Evolutionary conservation across 2,329 filamentous ascomycete species (phyloP).

Genomic region (Cercospora canescens): DNA sequence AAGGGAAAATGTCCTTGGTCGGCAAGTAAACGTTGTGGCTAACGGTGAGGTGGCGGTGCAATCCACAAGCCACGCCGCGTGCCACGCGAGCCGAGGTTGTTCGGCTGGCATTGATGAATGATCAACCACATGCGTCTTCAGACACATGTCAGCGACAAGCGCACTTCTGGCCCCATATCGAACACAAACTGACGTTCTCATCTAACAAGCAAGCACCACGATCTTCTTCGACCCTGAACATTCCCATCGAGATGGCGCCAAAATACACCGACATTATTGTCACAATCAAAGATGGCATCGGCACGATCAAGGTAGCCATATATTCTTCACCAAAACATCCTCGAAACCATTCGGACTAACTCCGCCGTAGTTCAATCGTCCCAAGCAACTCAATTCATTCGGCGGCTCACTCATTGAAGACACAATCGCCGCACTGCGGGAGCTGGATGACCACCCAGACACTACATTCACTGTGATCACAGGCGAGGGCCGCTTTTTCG

Average conservation of each 20-base stretch:
- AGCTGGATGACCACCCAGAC: constrained; percentile 30
- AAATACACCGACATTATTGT: constrained; percentile 31
- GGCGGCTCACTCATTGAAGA: constrained; percentile 28
- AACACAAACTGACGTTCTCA: background rate
- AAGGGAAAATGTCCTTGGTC: background rate
- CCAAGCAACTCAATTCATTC: constrained; percentile 31
- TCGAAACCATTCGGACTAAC: background rate
- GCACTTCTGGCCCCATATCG: background rate
- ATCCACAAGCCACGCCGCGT: background rate
- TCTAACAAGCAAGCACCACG: background rate
- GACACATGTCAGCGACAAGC: background rate
- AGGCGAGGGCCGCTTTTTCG: constrained; percentile 32
- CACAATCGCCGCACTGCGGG: constrained; percentile 29
- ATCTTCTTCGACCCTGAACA: background rate
- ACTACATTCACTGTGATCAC: constrained; percentile 32
- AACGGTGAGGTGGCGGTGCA: background rate
- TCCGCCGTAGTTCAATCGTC: constrained; percentile 28
- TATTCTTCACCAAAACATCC: background rate
- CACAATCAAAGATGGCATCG: constrained; percentile 27
- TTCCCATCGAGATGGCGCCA: constrained; percentile 2
- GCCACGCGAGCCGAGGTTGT: constrained; percentile 39
- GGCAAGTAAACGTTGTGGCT: background rate
- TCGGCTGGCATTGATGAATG: constrained; percentile 36
- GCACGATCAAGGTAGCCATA: constrained; percentile 28
- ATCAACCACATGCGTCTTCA: background rate